These are phyloP conservation scores for Pythium grandisporangium DNA, from an alignment of 352 stramenopile genomes.

Conservation along the genomic window DNA sequence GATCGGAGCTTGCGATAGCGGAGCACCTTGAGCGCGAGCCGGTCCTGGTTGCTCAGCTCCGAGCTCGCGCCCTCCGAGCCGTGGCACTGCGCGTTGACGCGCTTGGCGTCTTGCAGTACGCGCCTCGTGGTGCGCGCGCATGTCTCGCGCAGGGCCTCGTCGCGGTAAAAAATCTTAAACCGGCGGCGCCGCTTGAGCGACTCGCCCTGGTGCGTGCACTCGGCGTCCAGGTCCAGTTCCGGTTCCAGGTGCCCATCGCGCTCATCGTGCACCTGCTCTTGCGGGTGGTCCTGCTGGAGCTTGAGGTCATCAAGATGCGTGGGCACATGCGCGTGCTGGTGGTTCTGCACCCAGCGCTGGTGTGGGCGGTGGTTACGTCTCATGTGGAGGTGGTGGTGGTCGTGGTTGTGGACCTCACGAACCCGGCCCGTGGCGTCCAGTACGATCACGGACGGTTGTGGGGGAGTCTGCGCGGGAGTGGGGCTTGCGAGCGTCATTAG, in stretches of 20 bases:
- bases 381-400: neutral
- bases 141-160: slow-evolving; percentile 15
- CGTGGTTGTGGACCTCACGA: neutral
- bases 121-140: slow-evolving; percentile 17
- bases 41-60: slow-evolving; percentile 11
- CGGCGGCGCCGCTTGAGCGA: slow-evolving; percentile 1
- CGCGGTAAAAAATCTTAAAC: slow-evolving; percentile 19
- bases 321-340: slow-evolving; percentile 5
- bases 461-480: no score
- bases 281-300: no score
- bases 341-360: slow-evolving; percentile 4
- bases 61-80: no score
- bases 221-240: neutral
- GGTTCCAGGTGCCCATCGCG: neutral
- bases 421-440: no score
- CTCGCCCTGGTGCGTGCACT: neutral
- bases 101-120: slow-evolving; percentile 15
- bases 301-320: no score
- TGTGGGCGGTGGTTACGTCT: neutral
- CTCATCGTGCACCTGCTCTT: no score
- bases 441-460: no score
- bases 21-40: slow-evolving; percentile 21
- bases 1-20: slow-evolving; percentile 23
- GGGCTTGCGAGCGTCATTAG: no score
- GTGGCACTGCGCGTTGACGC: neutral